Conservation (phyloP, 495 filamentous ascomycete genomes). For the Sphaerosporella brunnea region DNA sequence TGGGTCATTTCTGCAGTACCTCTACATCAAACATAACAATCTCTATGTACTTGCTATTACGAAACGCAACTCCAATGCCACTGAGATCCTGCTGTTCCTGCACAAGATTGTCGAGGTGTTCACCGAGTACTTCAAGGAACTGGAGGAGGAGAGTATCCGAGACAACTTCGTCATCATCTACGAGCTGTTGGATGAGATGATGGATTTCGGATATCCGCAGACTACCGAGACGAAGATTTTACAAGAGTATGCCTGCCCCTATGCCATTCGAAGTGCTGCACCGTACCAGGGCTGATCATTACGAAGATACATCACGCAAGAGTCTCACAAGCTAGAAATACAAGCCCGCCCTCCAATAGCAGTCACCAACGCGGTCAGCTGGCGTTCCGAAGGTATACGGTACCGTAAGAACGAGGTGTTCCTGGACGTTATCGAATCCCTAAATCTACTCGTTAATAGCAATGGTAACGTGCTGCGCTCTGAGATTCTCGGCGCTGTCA, state of each 20-base stretch:
- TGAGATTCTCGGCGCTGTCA: conserved; percentile 92
- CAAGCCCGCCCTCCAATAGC: conserved; percentile 99
- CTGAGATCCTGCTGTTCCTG: conserved; percentile 94
- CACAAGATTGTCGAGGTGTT: conserved; percentile 98
- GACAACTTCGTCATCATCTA: conserved; percentile 99
- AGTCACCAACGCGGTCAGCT: conserved; percentile 94
- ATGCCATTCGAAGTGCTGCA: too few species aligned
- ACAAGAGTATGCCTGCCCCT: conserved; percentile 63
- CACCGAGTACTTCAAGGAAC: conserved; percentile 98
- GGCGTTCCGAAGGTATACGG: conserved; percentile 93
- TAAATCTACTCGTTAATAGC: conserved; percentile 87
- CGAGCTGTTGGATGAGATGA: conserved; percentile 98
- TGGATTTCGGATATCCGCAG: conserved; percentile 99
- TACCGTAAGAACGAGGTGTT: conserved; percentile 99
- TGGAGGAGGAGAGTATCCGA: conserved; percentile 97
- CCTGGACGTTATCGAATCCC: conserved; percentile 88
- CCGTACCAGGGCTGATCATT: not conserved
- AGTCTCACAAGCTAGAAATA: conserved; percentile 94
- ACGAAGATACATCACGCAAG: conserved; percentile 84
- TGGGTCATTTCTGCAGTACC: conserved; percentile 45
- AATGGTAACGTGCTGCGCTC: conserved; percentile 92
- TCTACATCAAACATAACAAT: conserved; percentile 99
- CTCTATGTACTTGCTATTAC: conserved; percentile 96
- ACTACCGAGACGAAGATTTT: conserved; percentile 98
- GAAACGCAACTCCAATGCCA: conserved; percentile 96